These are phyloP conservation scores for Spizellomyces punctatus DNA, from an alignment of 192 early-diverging fungal species.

Conservation along the genomic window DNA sequence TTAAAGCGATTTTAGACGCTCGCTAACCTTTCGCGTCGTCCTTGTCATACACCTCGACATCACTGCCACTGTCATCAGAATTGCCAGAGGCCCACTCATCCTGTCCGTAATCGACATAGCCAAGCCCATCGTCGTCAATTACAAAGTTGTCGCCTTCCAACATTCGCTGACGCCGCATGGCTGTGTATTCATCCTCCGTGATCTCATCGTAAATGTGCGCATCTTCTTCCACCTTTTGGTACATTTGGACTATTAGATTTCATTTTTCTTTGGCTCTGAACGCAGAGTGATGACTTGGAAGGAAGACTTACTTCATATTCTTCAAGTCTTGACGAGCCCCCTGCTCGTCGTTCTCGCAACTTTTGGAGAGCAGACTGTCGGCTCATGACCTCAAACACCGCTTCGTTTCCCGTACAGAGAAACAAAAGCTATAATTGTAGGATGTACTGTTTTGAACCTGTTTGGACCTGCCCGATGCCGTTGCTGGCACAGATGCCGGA, in stretches of 20 bases:
- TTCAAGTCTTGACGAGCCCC: neutral
- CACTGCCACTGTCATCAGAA: constrained; percentile 54
- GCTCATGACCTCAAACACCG: neutral
- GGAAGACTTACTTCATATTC: constrained; percentile 9
- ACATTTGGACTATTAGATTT: neutral
- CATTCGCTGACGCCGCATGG: constrained; percentile 34
- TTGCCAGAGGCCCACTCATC: constrained; percentile 51
- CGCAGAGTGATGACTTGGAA: neutral
- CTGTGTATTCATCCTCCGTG: constrained; percentile 41
- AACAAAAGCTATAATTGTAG: too few relatives aligned
- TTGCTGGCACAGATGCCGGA: too few relatives aligned
- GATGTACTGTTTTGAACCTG: too few relatives aligned
- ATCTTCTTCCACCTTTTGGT: constrained; percentile 24
- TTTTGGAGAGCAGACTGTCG: constrained; percentile 4
- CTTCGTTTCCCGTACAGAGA: too few relatives aligned
- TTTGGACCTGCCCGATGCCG: too few relatives aligned
- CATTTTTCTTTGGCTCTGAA: neutral
- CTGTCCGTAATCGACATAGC: constrained; percentile 61
- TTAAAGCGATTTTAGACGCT: neutral
- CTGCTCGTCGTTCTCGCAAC: neutral
- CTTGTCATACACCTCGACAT: constrained; percentile 28
- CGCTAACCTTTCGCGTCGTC: constrained; percentile 21
- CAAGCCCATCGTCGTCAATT: constrained; percentile 60
- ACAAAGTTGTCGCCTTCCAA: constrained; percentile 60
- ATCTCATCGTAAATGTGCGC: constrained; percentile 62